Conservation (phyloP, 768 basidiomycete species). For the Tylopilus subfusipes region DNA sequence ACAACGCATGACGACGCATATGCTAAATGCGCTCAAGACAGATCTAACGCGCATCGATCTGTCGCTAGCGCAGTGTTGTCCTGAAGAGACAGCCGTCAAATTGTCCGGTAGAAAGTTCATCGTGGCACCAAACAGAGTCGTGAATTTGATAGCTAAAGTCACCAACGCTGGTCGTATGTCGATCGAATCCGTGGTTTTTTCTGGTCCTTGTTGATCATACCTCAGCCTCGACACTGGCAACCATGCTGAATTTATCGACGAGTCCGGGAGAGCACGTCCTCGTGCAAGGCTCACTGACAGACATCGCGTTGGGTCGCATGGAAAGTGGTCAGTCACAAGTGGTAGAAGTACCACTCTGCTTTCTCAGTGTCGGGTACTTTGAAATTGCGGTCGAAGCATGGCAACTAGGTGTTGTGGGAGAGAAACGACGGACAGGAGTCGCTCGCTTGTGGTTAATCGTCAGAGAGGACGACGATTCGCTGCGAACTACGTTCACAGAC, state of each 20-base stretch:
- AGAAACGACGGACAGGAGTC: constrained; percentile 20
- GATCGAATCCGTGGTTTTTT: background rate
- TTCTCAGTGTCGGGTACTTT: constrained; percentile 69
- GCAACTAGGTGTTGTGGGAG: constrained; percentile 18
- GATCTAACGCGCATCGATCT: constrained; percentile 63
- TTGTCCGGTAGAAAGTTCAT: constrained; percentile 40
- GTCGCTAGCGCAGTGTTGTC: constrained; percentile 39
- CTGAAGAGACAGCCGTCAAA: constrained; percentile 16
- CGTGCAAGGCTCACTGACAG: constrained; percentile 61
- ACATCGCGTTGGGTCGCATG: constrained; percentile 64
- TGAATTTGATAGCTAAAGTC: constrained; percentile 54
- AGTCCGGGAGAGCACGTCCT: constrained; percentile 65
- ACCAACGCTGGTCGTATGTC: constrained; percentile 67
- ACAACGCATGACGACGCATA: constrained; percentile 71
- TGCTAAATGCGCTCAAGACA: constrained; percentile 74
- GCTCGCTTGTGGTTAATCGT: constrained; percentile 17
- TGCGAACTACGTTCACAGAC: background rate
- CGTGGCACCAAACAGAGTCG: constrained; percentile 57
- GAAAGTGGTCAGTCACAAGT: constrained; percentile 49
- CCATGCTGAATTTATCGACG: constrained; percentile 51
- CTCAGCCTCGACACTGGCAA: constrained; percentile 49
- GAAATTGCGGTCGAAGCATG: constrained; percentile 40
- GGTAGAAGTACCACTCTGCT: constrained; percentile 60
- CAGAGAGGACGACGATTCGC: constrained; percentile 7
- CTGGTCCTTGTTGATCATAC: constrained; percentile 7